Evolutionary conservation across 352 stramenopile species (phyloP), one percentile per base, ranked within the genome.

Genomic region (Globisporangium nodosum): DNA sequence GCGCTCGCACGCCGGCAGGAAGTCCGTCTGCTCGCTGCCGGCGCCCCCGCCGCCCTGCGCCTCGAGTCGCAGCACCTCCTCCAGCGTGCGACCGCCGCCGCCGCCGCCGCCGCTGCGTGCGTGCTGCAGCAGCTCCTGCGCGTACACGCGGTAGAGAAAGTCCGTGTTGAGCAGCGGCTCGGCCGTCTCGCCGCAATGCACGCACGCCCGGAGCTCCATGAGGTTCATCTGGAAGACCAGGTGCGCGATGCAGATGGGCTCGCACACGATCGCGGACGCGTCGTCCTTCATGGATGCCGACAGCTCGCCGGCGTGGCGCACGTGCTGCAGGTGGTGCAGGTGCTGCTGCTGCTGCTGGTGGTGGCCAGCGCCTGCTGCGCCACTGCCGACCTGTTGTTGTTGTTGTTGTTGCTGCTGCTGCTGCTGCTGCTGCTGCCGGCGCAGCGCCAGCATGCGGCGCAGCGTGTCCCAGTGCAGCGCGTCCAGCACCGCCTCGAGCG

Each of bases 161-260:
- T 94, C 81, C 43, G 78, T 90, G 66, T 90, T 90, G 80, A 94
- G 90, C 12, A 89, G 39, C 18, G 84, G 84, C 58, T 94, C 84
- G 12, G 71, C 68, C 16, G 82, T 92, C 47, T 82, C 75, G 6
- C 67, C 70, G 56, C 84, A 94, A 27, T 70, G 64, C 5, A 60
- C 47, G 57, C 84, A 94, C 46, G 74, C 71, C 56, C 78, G 77
- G 21, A 92, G 74, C 63, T 94, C 84, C 81, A 94, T 90, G 54
- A 94, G 70, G 56, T 92, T 88, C 81, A 90, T 90, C 63, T 94
- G 81, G 70, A 94, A 94, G 7, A 94, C 63, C 61, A 87, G 58
- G 56, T 94, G 84, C 27, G 81, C 81, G 24, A 94, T 77, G 53
- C 84, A 94, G 60, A 88, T 78, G 48, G 84, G 84, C 58, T 90